Base-by-base conservation (phyloP, 1,284 basidiomycete genomes). In the Sanghuangporus sanghuang region DNA sequence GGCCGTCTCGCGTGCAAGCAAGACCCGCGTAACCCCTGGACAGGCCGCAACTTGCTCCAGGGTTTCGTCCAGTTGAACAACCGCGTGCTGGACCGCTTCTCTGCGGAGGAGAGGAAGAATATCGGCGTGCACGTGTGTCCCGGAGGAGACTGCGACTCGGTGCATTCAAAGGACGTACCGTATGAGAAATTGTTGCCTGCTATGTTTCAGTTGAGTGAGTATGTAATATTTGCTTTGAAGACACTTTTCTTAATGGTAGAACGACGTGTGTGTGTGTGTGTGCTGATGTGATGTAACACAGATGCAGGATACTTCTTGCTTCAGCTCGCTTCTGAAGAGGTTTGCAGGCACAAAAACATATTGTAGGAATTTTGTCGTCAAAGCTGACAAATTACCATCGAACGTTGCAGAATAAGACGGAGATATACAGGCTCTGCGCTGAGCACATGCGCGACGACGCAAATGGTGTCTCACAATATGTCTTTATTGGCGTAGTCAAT, bases 291-390 rank as follows among this genome's bases (percentile, higher is more conserved):
- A 32, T 3, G 27, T 3, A 32, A 27, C 39, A 55, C 64, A 57
- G 67, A 70, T 56, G 68, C 67, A 5, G 68, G 69, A 35, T 69
- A 70, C 40, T 70, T 70, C 57, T 50, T 69, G 32, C 67, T 70
- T 8, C 67, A 69, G 57, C 65, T 66, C 14, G 66, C 69, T 6
- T 66, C 61, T 32, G 69, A 69, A 58, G 61, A 35, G 36, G 53
- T 54, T 12, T 1, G 53, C n/a, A 1, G 7, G 7, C 27, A 36
- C 23, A 8, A 38, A 8, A 16, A 54, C 35, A 32, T 5, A 32
- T 3, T 32, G n/a, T n/a, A 44, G 0, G 11, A 44, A 9, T 44
- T 12, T 44, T 44, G 11, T 44, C 6, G 11, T 44, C 5, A 3
- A 3, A 32, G 3, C 27, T 32, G 27, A 32, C 27, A 32, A 4